These are phyloP conservation scores for Claviceps capensis DNA, from an alignment of 2,329 filamentous ascomycete species.

Conservation along the genomic window DNA sequence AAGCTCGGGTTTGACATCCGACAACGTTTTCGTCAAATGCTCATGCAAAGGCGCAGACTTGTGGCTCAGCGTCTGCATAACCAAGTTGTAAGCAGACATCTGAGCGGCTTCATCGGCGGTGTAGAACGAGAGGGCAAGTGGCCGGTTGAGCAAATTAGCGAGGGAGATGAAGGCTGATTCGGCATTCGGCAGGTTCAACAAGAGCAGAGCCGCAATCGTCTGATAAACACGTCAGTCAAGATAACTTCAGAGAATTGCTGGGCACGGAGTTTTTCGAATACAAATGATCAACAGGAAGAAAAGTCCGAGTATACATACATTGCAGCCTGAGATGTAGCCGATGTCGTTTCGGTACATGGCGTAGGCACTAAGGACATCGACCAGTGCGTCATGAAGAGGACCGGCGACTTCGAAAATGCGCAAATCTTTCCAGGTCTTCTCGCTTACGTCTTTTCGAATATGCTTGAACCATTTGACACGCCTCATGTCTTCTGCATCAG, in stretches of 20 bases:
- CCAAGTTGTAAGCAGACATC: slow-evolving; percentile 52
- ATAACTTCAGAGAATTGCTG: slow-evolving; percentile 5
- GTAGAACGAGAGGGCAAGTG: slow-evolving; percentile 62
- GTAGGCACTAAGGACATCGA: slow-evolving; percentile 66
- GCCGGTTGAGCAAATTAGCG: slow-evolving; percentile 65
- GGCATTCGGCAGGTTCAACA: slow-evolving; percentile 55
- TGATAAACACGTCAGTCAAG: slow-evolving; percentile 16
- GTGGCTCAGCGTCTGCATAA: slow-evolving; percentile 50
- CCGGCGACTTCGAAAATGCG: slow-evolving; percentile 56
- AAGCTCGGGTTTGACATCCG: slow-evolving; percentile 30
- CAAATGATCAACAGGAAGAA: not conserved
- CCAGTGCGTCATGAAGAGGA: slow-evolving; percentile 52
- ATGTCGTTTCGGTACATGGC: slow-evolving; percentile 73
- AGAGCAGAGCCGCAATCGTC: slow-evolving; percentile 59
- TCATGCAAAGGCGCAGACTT: slow-evolving; percentile 51
- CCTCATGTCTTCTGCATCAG: slow-evolving; percentile 37
- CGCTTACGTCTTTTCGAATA: slow-evolving; percentile 49
- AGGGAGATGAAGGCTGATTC: slow-evolving; percentile 55
- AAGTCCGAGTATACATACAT: slow-evolving; percentile 38
- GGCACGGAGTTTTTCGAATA: not conserved
- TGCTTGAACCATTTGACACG: slow-evolving; percentile 47
- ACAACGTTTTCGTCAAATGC: slow-evolving; percentile 43
- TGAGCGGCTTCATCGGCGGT: slow-evolving; percentile 57
- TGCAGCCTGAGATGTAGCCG: slow-evolving; percentile 61
- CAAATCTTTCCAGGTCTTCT: slow-evolving; percentile 55